These are phyloP conservation scores for Cymbopogon citratus DNA, from an alignment of 176 grass and related monocot species.

Conservation along the genomic window DNA sequence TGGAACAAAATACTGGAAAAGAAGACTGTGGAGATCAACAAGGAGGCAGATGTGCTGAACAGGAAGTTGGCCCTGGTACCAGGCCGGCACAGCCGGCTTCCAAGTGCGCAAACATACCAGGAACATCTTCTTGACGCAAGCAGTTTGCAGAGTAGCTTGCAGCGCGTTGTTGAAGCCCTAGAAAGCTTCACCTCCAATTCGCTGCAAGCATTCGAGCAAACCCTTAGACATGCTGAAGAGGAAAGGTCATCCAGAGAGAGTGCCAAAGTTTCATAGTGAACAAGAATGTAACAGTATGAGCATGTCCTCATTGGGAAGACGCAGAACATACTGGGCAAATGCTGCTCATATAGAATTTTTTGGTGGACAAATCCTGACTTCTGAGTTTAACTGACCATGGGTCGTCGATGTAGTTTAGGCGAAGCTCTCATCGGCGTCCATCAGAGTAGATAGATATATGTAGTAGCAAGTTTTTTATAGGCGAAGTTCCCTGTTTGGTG, in stretches of 20 bases:
- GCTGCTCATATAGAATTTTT: constrained; percentile 10
- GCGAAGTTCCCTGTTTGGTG: not conserved
- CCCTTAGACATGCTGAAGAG: constrained; percentile 48
- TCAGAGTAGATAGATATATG: constrained; percentile 32
- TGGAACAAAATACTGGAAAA: constrained; percentile 61
- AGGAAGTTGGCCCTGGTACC: constrained; percentile 70
- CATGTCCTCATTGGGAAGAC: not conserved
- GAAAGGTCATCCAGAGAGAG: constrained; percentile 35
- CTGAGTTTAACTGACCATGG: constrained; percentile 8
- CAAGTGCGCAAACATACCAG: constrained; percentile 21
- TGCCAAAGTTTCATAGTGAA: constrained; percentile 40
- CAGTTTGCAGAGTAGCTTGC: constrained; percentile 52
- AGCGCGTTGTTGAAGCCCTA: constrained; percentile 45
- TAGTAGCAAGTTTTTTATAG: constrained; percentile 18
- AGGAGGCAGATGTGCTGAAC: constrained; percentile 64
- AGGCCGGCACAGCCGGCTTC: constrained; percentile 41
- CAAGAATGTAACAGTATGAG: not conserved
- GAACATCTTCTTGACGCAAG: constrained; percentile 31
- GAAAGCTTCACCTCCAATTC: constrained; percentile 50
- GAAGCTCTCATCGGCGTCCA: not conserved
- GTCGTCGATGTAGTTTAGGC: not conserved
- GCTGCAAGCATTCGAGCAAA: constrained; percentile 48
- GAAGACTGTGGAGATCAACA: constrained; percentile 65
- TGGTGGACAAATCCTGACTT: constrained; percentile 29
- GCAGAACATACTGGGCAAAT: not conserved